Conservation (phyloP, 352 stramenopile genomes). For the Phytophthora boehmeriae region DNA sequence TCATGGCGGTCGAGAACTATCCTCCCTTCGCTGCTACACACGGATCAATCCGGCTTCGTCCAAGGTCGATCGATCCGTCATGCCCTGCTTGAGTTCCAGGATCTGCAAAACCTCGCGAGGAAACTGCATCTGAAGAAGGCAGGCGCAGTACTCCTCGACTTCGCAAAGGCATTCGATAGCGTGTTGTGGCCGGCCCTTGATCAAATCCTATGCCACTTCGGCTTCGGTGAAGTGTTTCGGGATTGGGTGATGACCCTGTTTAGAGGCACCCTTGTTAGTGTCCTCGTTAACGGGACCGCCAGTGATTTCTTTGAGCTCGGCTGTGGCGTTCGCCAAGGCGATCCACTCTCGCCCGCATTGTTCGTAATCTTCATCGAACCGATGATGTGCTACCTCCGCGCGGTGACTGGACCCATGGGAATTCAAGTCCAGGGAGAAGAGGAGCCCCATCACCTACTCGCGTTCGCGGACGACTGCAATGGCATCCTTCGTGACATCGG, state of each 20-base stretch:
- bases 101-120: constrained; percentile 12
- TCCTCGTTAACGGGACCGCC: constrained; percentile 16
- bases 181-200: constrained; percentile 16
- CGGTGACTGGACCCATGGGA: neutral
- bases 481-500: constrained; percentile 6
- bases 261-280: constrained; percentile 5
- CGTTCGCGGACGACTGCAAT: constrained; percentile 29
- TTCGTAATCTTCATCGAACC: constrained; percentile 32
- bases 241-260: constrained; percentile 19
- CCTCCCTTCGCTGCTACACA: constrained; percentile 3
- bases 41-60: constrained; percentile 19
- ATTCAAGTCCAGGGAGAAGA: neutral
- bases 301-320: constrained; percentile 22
- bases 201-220: constrained; percentile 11
- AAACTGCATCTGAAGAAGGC: neutral
- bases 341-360: constrained; percentile 23
- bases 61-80: constrained; percentile 6
- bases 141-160: constrained; percentile 18
- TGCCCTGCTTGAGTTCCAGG: constrained; percentile 11
- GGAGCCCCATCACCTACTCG: constrained; percentile 2
- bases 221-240: constrained; percentile 11
- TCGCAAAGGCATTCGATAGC: constrained; percentile 26
- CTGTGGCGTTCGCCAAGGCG: constrained; percentile 22
- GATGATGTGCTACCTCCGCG: constrained; percentile 11
- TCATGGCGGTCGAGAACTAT: neutral